phyloP scores from a whole-genome alignment of 495 filamentous ascomycete genomes.

The Polyplosphaeria fusca region DNA sequence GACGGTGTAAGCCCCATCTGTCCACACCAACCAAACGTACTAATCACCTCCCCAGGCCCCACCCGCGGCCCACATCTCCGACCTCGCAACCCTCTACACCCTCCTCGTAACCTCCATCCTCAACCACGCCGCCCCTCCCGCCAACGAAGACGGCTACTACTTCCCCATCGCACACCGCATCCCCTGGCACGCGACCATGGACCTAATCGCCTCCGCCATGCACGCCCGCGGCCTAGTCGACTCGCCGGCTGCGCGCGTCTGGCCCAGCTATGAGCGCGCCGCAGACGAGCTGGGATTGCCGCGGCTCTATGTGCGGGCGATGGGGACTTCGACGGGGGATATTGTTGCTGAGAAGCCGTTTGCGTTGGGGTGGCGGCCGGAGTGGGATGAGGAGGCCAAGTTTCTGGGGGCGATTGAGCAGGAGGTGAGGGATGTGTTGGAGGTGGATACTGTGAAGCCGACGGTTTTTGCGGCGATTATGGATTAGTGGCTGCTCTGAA shows the following conservation, averaged over 20 bases:
- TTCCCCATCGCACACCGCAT: conserved; percentile 40
- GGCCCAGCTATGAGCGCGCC: conserved; percentile 42
- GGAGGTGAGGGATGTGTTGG: conserved; percentile 39
- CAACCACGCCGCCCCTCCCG: conserved; percentile 39
- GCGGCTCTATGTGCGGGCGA: conserved; percentile 29
- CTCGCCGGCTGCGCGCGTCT: conserved; percentile 36
- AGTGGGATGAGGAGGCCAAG: conserved; percentile 40
- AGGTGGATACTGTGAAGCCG: conserved; percentile 38
- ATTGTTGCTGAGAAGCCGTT: conserved; percentile 38
- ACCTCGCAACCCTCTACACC: conserved; percentile 39
- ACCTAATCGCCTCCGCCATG: conserved; percentile 38
- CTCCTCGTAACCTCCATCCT: conserved; percentile 40
- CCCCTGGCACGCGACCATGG: conserved; percentile 40
- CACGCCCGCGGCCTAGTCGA: conserved; percentile 41
- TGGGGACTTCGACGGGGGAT: conserved; percentile 37
- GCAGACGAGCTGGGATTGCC: conserved; percentile 38
- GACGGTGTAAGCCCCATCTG: conserved; percentile 35
- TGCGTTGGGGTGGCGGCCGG: conserved; percentile 41
- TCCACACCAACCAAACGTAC: not conserved
- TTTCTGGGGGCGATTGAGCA: conserved; percentile 43
- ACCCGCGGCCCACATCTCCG: conserved; percentile 39
- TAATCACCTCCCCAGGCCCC: conserved; percentile 24
- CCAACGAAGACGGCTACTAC: conserved; percentile 42
- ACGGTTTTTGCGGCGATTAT: not conserved
- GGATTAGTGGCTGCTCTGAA: no score